Conservation (phyloP, 495 filamentous ascomycete genomes). For the Podospora conica region DNA sequence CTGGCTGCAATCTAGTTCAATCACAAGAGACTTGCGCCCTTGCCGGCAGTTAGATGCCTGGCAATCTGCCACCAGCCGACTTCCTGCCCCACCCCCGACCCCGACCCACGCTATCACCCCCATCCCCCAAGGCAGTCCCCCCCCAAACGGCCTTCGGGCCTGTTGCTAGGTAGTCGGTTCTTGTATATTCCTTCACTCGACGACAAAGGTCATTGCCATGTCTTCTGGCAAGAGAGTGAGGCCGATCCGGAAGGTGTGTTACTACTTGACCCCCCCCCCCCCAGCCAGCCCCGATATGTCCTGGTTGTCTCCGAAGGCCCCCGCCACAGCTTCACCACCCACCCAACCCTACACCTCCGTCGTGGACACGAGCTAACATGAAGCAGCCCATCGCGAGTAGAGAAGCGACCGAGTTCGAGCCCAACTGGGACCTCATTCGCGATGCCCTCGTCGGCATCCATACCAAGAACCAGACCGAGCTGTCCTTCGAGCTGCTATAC, state of each 20-base stretch:
- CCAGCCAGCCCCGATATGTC: no score
- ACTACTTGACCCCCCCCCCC: background rate
- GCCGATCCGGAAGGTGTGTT: background rate
- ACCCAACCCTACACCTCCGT: background rate
- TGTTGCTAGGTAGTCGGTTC: background rate
- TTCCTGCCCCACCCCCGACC: background rate
- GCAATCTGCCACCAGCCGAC: background rate
- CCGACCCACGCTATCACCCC: no score
- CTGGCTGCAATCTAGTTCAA: background rate
- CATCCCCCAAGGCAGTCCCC: no score
- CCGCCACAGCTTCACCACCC: slow-evolving; percentile 19
- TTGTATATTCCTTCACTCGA: background rate
- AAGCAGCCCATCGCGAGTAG: slow-evolving; percentile 24
- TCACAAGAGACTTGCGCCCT: background rate
- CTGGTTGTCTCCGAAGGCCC: no score
- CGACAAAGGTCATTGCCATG: background rate
- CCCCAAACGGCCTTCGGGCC: background rate
- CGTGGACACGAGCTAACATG: background rate
- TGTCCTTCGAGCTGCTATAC: slow-evolving; percentile 96
- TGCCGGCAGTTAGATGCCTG: background rate
- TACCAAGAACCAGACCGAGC: slow-evolving; percentile 77
- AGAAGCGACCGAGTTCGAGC: slow-evolving; percentile 60
- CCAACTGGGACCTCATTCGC: slow-evolving; percentile 67
- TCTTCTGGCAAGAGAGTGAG: background rate
- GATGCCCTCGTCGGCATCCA: slow-evolving; percentile 80